Evolutionary conservation across 805 yeast genomes (phyloP).

Genomic region (Gaillardinia entomophila): DNA sequence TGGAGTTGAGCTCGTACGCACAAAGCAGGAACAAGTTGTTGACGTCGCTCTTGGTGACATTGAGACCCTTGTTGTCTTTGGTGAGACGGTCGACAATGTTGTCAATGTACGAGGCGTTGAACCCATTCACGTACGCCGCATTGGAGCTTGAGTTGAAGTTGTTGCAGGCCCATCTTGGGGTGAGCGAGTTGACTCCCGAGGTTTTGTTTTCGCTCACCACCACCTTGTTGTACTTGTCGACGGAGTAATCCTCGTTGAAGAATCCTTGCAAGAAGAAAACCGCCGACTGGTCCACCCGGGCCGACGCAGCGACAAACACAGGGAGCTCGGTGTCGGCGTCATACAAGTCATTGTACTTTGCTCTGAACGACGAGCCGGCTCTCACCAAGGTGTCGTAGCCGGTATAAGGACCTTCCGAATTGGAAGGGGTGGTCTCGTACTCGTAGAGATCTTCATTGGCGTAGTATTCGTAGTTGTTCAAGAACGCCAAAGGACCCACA

Average conservation of each 20-base stretch:
- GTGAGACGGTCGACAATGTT: slow-evolving; percentile 12
- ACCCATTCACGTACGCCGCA: slow-evolving; percentile 9
- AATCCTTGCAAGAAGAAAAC: slow-evolving; percentile 4
- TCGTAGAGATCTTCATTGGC: slow-evolving; percentile 3
- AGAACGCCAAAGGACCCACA: slow-evolving; percentile 14
- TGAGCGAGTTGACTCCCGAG: slow-evolving; percentile 5
- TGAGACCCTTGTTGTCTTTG: slow-evolving; percentile 12
- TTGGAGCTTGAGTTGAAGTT: slow-evolving; percentile 3
- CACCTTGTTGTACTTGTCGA: slow-evolving; percentile 1
- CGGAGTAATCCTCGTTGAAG: slow-evolving; percentile 2
- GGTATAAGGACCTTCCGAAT: slow-evolving; percentile 4
- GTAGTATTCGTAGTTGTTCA: slow-evolving; percentile 16
- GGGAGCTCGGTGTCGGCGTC: slow-evolving; percentile 2
- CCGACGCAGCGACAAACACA: slow-evolving; percentile 4
- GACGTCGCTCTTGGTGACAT: slow-evolving; percentile 15
- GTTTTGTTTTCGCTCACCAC: slow-evolving; percentile 2
- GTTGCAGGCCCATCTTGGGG: slow-evolving; percentile 5
- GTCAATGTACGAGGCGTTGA: slow-evolving; percentile 7
- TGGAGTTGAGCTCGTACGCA: slow-evolving; percentile 19
- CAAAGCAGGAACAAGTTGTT: slow-evolving; percentile 12
- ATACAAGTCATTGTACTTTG: slow-evolving; percentile 3
- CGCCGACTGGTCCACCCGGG: slow-evolving; percentile 5
- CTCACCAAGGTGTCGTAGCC: slow-evolving; percentile 1
- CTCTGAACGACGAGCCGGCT: slow-evolving; percentile 5
- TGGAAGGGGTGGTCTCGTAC: slow-evolving; percentile 4